A percentile compares a stretch with the other conserved stretches of the same genome.
phyloP scores from a whole-genome alignment of 2,329 filamentous ascomycete genomes.

The Orbilia oligospora region DNA sequence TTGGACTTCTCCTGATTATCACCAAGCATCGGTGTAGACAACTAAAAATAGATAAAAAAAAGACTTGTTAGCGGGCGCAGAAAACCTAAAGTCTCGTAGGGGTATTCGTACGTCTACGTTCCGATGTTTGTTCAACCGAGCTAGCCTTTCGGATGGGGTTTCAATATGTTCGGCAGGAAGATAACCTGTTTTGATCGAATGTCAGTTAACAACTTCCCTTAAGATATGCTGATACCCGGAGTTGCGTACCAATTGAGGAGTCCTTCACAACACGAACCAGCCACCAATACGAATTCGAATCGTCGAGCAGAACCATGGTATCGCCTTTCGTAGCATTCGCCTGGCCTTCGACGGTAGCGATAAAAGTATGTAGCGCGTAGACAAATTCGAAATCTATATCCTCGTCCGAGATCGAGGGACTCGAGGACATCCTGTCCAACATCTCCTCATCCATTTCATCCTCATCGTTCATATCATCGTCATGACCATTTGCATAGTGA shows the following conservation, averaged over 20 bases:
- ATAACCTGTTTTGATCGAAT: conserved; percentile 76
- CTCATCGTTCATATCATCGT: conserved; percentile 72
- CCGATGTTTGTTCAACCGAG: conserved; percentile 94
- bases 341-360: conserved; percentile 97
- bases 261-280: conserved; percentile 97
- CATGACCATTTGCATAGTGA: conserved; percentile 76
- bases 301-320: conserved; percentile 97
- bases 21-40: conserved; percentile 76
- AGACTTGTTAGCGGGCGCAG: conserved; percentile 63
- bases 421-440: conserved; percentile 99
- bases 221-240: conserved; percentile 16
- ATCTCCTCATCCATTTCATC: conserved; percentile 89
- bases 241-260: conserved; percentile 82
- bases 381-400: conserved; percentile 99
- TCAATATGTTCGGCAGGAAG: conserved; percentile 98
- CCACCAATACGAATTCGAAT: conserved; percentile 99
- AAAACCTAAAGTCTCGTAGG: conserved; percentile 25
- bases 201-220: conserved; percentile 59
- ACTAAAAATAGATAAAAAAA: conserved; percentile 66
- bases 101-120: conserved; percentile 86
- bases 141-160: conserved; percentile 93
- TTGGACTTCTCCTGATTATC: conserved; percentile 81
- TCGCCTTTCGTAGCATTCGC: conserved; percentile 98
- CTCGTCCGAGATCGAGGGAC: conserved; percentile 83
- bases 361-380: conserved; percentile 96